Base-by-base conservation (phyloP, 2,329 filamentous ascomycete genomes). In the Aspergillus pseudoviridinutans region DNA sequence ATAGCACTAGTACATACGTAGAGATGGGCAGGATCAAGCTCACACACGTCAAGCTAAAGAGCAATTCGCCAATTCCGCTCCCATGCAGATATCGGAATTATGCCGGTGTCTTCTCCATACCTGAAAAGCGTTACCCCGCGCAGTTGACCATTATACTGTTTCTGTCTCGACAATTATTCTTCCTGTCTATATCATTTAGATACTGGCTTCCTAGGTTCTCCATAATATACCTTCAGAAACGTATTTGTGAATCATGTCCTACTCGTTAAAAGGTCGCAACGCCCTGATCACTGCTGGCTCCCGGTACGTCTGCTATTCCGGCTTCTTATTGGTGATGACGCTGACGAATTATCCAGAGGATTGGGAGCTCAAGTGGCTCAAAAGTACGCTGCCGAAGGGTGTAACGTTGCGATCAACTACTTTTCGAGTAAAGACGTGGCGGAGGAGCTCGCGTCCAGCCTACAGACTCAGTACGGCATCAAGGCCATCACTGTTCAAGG, bases 341-440 rank as follows among this genome's bases (percentile, higher is more conserved):
- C 38, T 50, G 14, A 50, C 50, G 50, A 22, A 50, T 68, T 68
- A 17, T 70, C 80, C 56, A 85, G 89, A 63, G 90, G 90, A 2
- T 82, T 93, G 32, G 90, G 90, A 38, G 89, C 88, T 47, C 79
- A 87, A 3, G 80, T 90, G 3, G 83, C 82, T 42, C 81, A 83
- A 55, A 84, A 86, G 32, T 90, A 92, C 65, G 89, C 89, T 8
- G 75, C 80, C 24, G 80, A 87, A 65, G 88, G 88, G 50, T 84
- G 83, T 68, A 87, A 89, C 57, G 78, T 93, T 9, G 84, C 85
- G 8, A 82, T 94, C 69, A 93, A 92, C 75, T 93, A 91, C 73
- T 79, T 82, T 72, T 84, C 80, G 60, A 86, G 84, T 70, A 72
- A 78, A 38, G 79, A 81, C 20, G 80, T 84, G 1, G 90, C 89